Percentiles rank a stretch among this genome's conserved stretches.
These are phyloP conservation scores for Phytophthora cactorum DNA, from an alignment of 352 stramenopile genomes.

Conservation along the genomic window DNA sequence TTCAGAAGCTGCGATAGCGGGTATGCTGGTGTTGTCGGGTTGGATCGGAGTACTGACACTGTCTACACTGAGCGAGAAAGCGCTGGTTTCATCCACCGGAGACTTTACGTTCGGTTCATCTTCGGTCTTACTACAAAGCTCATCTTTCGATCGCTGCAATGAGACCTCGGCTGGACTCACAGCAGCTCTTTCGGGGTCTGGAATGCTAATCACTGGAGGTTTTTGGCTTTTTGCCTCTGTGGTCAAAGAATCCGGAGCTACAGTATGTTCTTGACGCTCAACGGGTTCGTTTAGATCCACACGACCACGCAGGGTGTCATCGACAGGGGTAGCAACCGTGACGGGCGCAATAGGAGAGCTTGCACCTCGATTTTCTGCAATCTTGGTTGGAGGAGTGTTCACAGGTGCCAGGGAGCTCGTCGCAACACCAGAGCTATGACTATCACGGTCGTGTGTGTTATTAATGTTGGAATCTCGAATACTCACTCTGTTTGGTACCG, in stretches of 20 bases:
- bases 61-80: not conserved
- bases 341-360: constrained; percentile 1
- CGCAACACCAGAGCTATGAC: not conserved
- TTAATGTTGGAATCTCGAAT: not conserved
- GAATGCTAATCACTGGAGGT: constrained; percentile 1
- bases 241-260: constrained; percentile 1
- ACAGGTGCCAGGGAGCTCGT: not conserved
- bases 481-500: not conserved
- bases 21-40: not conserved
- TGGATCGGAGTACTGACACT: constrained; percentile 1
- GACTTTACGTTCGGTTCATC: not conserved
- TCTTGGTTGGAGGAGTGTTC: constrained; percentile 7
- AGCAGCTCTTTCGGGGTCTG: not conserved
- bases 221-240: constrained; percentile 4
- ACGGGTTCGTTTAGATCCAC: constrained; percentile 1
- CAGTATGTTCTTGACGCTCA: constrained; percentile 4
- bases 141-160: constrained; percentile 1
- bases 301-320: not conserved
- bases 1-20: constrained; percentile 2
- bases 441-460: not conserved
- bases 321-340: not conserved
- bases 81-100: not conserved
- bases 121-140: not conserved
- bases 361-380: constrained; percentile 21
- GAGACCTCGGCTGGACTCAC: not conserved